These are phyloP conservation scores for Xylariaceae sp. DNA, from an alignment of 2,329 filamentous ascomycete genomes.

Conservation along the genomic window DNA sequence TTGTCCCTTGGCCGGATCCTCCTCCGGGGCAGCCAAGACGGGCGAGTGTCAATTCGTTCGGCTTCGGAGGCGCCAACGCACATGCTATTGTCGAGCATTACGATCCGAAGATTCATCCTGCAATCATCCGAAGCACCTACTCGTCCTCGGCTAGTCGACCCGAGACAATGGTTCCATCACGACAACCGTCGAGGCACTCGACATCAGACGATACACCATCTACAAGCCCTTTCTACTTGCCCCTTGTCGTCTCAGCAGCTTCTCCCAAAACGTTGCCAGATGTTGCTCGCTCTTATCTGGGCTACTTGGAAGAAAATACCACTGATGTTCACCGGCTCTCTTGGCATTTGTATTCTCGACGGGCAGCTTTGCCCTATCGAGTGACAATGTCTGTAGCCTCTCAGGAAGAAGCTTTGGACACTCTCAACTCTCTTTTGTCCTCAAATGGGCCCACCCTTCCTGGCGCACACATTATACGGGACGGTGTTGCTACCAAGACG, in stretches of 20 bases:
- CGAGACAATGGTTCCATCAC: not conserved
- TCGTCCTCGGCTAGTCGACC: not conserved
- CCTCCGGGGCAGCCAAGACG: slow-evolving; percentile 37
- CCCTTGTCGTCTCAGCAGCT: slow-evolving; percentile 38
- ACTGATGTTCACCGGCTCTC: slow-evolving; percentile 25
- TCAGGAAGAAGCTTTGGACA: slow-evolving; percentile 18
- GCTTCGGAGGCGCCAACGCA: slow-evolving; percentile 44
- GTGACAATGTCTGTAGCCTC: slow-evolving; percentile 28
- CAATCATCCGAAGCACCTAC: slow-evolving; percentile 1
- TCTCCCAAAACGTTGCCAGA: slow-evolving; percentile 34
- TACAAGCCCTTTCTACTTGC: slow-evolving; percentile 23
- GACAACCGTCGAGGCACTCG: not conserved
- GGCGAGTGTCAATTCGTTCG: slow-evolving; percentile 45
- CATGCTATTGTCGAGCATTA: slow-evolving; percentile 44
- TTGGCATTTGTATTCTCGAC: slow-evolving; percentile 32
- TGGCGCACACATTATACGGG: slow-evolving; percentile 21
- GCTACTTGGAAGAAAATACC: slow-evolving; percentile 27
- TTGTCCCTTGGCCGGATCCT: slow-evolving; percentile 34
- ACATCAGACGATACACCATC: not conserved
- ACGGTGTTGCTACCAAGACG: slow-evolving; percentile 12
- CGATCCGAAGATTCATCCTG: slow-evolving; percentile 31
- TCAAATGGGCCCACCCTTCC: slow-evolving; percentile 12
- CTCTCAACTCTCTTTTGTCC: slow-evolving; percentile 27
- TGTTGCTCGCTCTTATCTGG: slow-evolving; percentile 25
- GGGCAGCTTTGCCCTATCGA: slow-evolving; percentile 33